These are phyloP conservation scores for Dunaliella primolecta DNA, from an alignment of 139 green algal genomes.

Conservation along the genomic window DNA sequence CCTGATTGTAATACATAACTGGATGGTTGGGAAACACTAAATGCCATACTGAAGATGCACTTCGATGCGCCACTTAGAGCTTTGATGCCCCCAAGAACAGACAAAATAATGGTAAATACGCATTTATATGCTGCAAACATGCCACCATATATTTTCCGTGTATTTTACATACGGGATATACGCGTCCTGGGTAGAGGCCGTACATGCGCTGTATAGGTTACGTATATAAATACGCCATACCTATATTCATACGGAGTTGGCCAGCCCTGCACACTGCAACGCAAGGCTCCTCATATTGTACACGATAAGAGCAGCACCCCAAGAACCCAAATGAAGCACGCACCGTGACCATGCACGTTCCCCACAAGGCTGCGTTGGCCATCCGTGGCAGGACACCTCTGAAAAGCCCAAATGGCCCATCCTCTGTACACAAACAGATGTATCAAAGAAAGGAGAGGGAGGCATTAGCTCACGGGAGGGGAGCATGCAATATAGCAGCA, in stretches of 20 bases:
- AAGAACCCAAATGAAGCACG: background rate
- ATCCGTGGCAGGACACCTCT: conserved; percentile 65
- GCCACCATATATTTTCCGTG: no score
- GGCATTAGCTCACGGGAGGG: conserved; percentile 17
- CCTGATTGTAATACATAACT: no score
- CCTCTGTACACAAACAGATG: conserved; percentile 52
- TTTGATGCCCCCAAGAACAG: no score
- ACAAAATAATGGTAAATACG: no score
- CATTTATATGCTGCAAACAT: no score
- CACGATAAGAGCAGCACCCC: background rate
- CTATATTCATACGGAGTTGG: background rate
- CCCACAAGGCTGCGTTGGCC: conserved; percentile 75
- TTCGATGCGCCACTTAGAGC: no score
- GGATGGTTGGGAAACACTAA: no score
- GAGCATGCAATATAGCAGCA: conserved; percentile 46
- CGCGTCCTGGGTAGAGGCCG: no score
- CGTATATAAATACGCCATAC: background rate
- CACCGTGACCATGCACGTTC: conserved; percentile 75
- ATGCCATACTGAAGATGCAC: no score
- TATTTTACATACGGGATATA: no score
- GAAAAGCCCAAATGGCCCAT: conserved; percentile 50
- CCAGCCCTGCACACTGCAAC: background rate
- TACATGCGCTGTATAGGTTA: background rate
- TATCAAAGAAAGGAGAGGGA: conserved; percentile 33
- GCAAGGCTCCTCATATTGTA: background rate